Evolutionary conservation across 768 basidiomycete genomes (phyloP), one percentile per base, ranked within the genome.

Genomic region (Lanmaoa pseudosensibilis): DNA sequence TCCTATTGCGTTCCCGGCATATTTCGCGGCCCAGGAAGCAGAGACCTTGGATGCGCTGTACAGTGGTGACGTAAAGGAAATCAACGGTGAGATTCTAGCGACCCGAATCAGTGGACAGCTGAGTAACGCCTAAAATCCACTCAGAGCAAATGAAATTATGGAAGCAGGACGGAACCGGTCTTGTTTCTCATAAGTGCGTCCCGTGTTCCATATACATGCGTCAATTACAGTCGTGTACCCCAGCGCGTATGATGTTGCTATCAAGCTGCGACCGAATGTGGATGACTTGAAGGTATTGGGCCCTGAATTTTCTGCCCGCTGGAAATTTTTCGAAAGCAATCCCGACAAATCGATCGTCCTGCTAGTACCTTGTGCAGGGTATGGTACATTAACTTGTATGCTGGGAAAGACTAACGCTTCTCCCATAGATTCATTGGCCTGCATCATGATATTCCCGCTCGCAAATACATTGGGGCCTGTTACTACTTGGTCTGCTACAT

Each of bases 271-370:
- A 25, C 85, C 86, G 4, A 77, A 68, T 16, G 60, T 61, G 4
- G 71, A 74, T 6, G 85, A 87, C 40, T 71, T 84, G 23, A 71
- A 77, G 46, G 73, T 73, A n/a, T 69, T 87, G 36, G 76, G 77
- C 1, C 75, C 80, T 8, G 74, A 65, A 6, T 87, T 86, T 61
- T 64, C 73, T 27, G 46, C 71, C 23, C 69, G 76, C 40, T 86
- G 84, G 85, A 68, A 77, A 8, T 82, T 79, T 65, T 86, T 81
- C 40, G 77, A 69, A 25, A 69, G 73, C 30, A 75, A 73, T 2
- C 79, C 80, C 0, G 86, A 87, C 62, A 86, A 86, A 61, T 77
- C 84, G 11, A 78, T 83, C 4, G 61, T 80, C 56, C 72, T 77
- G 56, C 63, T 83, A 13, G 77, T 75, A 0, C 59, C 76, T 0